Conservation (phyloP, 805 yeast genomes). For the Maudiozyma saulgeensis region DNA sequence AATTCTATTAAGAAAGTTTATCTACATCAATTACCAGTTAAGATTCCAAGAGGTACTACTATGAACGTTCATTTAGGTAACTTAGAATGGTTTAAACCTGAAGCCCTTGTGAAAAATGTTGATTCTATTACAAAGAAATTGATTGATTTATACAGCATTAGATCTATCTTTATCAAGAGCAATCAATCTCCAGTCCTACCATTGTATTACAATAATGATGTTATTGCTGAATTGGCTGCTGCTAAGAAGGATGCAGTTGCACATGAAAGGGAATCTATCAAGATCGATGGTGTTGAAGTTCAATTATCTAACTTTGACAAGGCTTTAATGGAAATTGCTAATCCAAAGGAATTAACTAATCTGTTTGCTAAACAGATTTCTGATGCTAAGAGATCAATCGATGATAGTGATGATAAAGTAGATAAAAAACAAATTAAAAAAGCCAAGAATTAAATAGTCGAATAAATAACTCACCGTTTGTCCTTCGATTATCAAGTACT, state of each 20-base stretch:
- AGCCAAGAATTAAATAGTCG: conserved; percentile 12
- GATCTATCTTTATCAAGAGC: conserved; percentile 57
- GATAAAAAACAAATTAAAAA: conserved; percentile 7
- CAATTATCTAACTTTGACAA: conserved; percentile 55
- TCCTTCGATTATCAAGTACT: background rate
- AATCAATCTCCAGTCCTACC: conserved; percentile 76
- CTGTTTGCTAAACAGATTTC: conserved; percentile 50
- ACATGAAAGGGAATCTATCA: conserved; percentile 19
- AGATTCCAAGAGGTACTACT: conserved; percentile 66
- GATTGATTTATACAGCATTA: conserved; percentile 34
- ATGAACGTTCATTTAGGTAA: conserved; percentile 60
- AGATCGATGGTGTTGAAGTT: conserved; percentile 33
- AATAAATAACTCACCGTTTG: background rate
- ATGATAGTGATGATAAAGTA: conserved; percentile 8
- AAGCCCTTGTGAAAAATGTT: conserved; percentile 53
- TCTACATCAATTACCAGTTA: conserved; percentile 47
- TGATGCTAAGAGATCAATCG: conserved; percentile 29
- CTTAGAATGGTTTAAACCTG: conserved; percentile 33
- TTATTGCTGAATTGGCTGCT: conserved; percentile 32
- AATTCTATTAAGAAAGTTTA: conserved; percentile 50
- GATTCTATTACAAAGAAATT: conserved; percentile 44
- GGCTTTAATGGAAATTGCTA: conserved; percentile 76
- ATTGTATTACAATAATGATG: conserved; percentile 54
- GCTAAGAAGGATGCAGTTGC: conserved; percentile 17
- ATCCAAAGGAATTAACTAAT: conserved; percentile 55